Evolutionary conservation across 2,329 filamentous ascomycete species (phyloP).

Genomic region (Nothophoma quercina): DNA sequence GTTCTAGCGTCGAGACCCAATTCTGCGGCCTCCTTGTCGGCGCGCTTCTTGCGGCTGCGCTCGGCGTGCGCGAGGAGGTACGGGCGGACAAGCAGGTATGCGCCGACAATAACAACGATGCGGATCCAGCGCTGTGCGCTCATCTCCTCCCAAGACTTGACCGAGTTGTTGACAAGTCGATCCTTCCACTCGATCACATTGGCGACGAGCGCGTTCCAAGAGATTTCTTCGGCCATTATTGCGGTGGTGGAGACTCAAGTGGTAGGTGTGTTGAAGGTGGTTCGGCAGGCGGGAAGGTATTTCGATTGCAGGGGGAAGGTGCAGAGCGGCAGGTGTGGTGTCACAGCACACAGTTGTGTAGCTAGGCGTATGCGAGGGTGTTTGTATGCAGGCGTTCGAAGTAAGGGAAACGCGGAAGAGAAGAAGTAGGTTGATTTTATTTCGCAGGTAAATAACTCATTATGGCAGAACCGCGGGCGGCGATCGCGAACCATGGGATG

Average conservation of each 20-base stretch:
- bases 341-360: neutral
- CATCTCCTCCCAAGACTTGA: slow-evolving; percentile 54
- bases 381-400: slow-evolving; percentile 4
- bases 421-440: neutral
- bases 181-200: slow-evolving; percentile 43
- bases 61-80: slow-evolving; percentile 74
- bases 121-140: slow-evolving; percentile 65
- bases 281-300: neutral
- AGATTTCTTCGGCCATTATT: slow-evolving; percentile 27
- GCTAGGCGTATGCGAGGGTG: slow-evolving; percentile 6
- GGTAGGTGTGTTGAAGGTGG: neutral
- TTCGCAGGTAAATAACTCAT: slow-evolving; percentile 7
- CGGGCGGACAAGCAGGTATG: slow-evolving; percentile 74
- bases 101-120: slow-evolving; percentile 73
- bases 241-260: neutral
- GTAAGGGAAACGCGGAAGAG: neutral
- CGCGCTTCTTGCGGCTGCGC: slow-evolving; percentile 68
- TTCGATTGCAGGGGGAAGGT: neutral
- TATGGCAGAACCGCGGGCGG: slow-evolving; percentile 1
- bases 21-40: slow-evolving; percentile 61
- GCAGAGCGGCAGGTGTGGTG: neutral
- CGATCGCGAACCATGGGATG: neutral
- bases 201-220: slow-evolving; percentile 23
- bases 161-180: slow-evolving; percentile 52
- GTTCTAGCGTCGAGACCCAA: slow-evolving; percentile 43